phyloP scores from a whole-genome alignment of 306 rosid species.

The Psophocarpus tetragonolobus region DNA sequence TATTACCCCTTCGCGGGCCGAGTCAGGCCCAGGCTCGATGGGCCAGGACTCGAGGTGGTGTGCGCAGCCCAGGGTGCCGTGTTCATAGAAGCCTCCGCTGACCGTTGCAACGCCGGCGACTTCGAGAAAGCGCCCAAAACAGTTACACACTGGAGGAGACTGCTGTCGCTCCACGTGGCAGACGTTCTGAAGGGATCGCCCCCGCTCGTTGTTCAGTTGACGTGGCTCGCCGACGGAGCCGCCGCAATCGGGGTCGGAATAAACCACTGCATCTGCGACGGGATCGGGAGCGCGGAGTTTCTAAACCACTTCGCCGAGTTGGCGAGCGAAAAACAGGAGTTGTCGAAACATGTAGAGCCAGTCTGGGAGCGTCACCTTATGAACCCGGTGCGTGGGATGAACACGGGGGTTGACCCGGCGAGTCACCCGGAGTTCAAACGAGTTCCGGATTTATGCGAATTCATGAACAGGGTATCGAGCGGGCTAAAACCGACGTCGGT shows the following conservation, averaged over 20 bases:
- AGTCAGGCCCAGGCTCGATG: not conserved
- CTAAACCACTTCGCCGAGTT: not conserved
- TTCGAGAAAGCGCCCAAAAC: not conserved
- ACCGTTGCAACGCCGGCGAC: not conserved
- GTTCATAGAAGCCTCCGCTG: not conserved
- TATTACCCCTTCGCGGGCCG: not conserved
- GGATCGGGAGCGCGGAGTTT: slow-evolving; percentile 1
- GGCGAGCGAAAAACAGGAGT: not conserved
- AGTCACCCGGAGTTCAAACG: not conserved
- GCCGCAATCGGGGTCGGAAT: not conserved
- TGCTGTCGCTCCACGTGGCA: not conserved
- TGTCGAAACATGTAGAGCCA: no score
- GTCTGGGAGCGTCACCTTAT: not conserved
- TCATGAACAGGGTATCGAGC: not conserved
- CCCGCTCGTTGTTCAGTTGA: not conserved
- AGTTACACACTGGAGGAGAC: not conserved
- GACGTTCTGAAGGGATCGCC: not conserved
- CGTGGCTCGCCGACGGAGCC: not conserved
- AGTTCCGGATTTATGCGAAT: not conserved
- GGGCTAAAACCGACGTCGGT: not conserved
- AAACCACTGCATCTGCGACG: not conserved
- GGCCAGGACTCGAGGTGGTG: not conserved
- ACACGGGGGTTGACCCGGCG: not conserved
- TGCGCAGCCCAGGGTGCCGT: not conserved
- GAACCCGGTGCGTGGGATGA: not conserved